Percentiles rank a stretch among this genome's conserved stretches.
Evolutionary conservation across 2,329 filamentous ascomycete species (phyloP).

Genomic region (Diaporthe sp.): DNA sequence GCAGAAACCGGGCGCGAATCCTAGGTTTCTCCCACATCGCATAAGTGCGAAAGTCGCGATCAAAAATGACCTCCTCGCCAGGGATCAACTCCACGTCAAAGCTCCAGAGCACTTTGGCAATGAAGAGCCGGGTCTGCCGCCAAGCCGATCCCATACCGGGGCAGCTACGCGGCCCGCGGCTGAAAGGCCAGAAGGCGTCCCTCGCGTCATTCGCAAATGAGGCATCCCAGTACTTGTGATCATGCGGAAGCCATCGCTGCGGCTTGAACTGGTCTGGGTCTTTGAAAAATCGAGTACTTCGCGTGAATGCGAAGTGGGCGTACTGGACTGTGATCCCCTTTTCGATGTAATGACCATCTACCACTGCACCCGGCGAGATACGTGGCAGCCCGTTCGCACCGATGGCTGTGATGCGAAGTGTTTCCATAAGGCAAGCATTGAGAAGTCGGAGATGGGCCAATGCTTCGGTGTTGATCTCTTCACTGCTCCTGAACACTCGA

Average conservation of each 20-base stretch:
- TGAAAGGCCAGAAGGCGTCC: constrained; percentile 13
- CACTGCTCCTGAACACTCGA: neutral
- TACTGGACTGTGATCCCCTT: constrained; percentile 11
- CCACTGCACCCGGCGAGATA: neutral
- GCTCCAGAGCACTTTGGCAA: constrained; percentile 1
- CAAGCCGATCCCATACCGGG: neutral
- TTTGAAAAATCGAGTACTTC: neutral
- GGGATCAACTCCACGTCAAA: neutral
- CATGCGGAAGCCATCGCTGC: neutral
- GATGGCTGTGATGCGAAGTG: neutral
- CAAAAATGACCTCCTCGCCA: neutral
- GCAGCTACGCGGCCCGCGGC: neutral
- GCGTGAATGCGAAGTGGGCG: constrained; percentile 3
- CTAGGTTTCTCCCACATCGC: constrained; percentile 1
- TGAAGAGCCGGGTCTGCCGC: constrained; percentile 5
- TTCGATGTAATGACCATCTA: constrained; percentile 1
- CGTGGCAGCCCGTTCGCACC: neutral
- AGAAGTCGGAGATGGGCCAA: neutral
- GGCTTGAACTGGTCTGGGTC: neutral
- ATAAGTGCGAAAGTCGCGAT: neutral
- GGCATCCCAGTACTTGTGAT: neutral
- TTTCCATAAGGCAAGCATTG: constrained; percentile 6
- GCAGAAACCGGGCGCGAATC: neutral
- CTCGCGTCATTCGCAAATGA: constrained; percentile 1
- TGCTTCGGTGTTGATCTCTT: neutral